Conservation (phyloP, 1,284 basidiomycete genomes). For the Pseudozyma pruni region DNA sequence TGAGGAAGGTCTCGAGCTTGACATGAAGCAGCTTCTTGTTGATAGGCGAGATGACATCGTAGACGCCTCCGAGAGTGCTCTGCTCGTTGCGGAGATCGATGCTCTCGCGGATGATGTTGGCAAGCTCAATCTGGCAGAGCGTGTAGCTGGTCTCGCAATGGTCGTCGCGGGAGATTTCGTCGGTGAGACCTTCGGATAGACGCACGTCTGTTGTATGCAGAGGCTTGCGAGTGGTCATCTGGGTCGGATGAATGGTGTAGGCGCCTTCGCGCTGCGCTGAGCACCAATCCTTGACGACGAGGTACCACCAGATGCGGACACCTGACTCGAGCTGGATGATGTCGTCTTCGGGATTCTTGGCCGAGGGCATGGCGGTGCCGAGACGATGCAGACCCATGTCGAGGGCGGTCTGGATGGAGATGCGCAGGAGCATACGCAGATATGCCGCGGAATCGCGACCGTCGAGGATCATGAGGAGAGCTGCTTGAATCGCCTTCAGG, state of each 20-base stretch:
- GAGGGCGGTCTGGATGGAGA: conserved; percentile 56
- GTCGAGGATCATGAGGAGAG: conserved; percentile 52
- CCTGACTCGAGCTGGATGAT: conserved; percentile 48
- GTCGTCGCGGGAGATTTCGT: conserved; percentile 27
- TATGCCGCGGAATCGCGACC: conserved; percentile 43
- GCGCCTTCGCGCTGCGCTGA: conserved; percentile 50
- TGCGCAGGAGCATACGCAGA: conserved; percentile 44
- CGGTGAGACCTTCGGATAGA: conserved; percentile 24
- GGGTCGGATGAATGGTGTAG: conserved; percentile 53
- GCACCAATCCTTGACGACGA: conserved; percentile 59
- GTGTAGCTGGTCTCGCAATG: conserved; percentile 51
- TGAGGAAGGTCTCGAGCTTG: conserved; percentile 38
- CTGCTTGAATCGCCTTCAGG: conserved; percentile 50
- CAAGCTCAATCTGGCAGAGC: conserved; percentile 48
- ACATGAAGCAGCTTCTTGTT: conserved; percentile 40
- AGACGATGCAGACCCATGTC: conserved; percentile 57
- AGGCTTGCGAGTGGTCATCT: conserved; percentile 55
- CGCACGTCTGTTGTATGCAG: conserved; percentile 51
- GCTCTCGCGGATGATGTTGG: conserved; percentile 48
- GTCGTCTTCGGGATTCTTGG: conserved; percentile 24
- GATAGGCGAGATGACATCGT: conserved; percentile 36
- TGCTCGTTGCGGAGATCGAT: conserved; percentile 54
- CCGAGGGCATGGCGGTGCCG: conserved; percentile 37
- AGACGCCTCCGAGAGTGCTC: conserved; percentile 32
- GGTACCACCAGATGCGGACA: conserved; percentile 57